These are phyloP conservation scores for Mycosphaerella sp. DNA, from an alignment of 2,329 filamentous ascomycete genomes.

Conservation along the genomic window DNA sequence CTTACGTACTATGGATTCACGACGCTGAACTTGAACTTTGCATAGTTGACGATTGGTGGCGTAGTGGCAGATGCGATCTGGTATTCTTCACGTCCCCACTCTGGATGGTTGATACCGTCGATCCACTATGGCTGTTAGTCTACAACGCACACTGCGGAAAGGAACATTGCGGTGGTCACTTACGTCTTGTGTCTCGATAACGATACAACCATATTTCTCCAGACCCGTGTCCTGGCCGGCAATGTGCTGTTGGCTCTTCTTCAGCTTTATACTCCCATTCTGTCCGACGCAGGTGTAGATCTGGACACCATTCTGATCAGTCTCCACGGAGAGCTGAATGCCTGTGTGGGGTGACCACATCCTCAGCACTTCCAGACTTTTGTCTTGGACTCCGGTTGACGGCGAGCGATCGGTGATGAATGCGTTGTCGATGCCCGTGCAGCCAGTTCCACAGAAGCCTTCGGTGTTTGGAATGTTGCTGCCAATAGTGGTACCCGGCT, in stretches of 20 bases:
- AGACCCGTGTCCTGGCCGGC: slow-evolving; percentile 21
- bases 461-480: slow-evolving; percentile 24
- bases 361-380: slow-evolving; percentile 25
- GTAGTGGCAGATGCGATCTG: slow-evolving; percentile 38
- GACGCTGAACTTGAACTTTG: slow-evolving; percentile 23
- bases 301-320: slow-evolving; percentile 27
- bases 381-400: slow-evolving; percentile 23
- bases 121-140: slow-evolving; percentile 53
- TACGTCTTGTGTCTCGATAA: slow-evolving; percentile 57
- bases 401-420: slow-evolving; percentile 27
- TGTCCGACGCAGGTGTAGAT: slow-evolving; percentile 32
- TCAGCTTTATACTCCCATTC: slow-evolving; percentile 31
- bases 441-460: slow-evolving; percentile 63
- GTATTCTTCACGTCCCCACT: slow-evolving; percentile 64
- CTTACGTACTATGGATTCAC: slow-evolving; percentile 4
- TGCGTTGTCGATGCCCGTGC: slow-evolving; percentile 72
- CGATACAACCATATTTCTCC: slow-evolving; percentile 70
- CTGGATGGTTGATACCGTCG: slow-evolving; percentile 88
- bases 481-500: slow-evolving; percentile 23
- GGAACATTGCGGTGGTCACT: slow-evolving; percentile 2
- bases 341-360: slow-evolving; percentile 18
- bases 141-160: background rate
- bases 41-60: slow-evolving; percentile 21
- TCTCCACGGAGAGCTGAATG: background rate
- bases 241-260: slow-evolving; percentile 30